phyloP scores from a whole-genome alignment of 176 grass and related monocot genomes.

The Stipa capillata region DNA sequence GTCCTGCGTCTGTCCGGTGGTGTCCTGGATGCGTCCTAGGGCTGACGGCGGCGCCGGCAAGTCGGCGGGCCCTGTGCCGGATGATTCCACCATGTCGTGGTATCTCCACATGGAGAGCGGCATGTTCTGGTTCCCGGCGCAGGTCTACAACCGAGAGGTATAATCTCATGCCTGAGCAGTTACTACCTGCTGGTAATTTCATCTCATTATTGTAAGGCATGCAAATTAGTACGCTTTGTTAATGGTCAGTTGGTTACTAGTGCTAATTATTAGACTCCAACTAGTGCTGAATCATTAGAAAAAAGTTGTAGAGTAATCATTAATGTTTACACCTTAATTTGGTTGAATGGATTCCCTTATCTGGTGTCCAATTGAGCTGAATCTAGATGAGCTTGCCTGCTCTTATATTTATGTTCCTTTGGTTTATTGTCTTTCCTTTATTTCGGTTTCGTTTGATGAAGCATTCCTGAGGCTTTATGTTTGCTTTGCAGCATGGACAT shows the following conservation, averaged over 20 bases:
- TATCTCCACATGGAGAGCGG: constrained; percentile 78
- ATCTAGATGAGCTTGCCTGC: neutral
- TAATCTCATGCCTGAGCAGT: neutral
- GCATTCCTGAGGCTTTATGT: neutral
- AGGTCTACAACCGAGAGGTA: constrained; percentile 99
- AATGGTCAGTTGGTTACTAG: neutral
- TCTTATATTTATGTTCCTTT: neutral
- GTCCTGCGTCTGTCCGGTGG: constrained; percentile 64
- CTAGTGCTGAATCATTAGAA: constrained; percentile 3
- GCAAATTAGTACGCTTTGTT: neutral
- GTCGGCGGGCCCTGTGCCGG: constrained; percentile 26
- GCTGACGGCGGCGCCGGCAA: constrained; percentile 2
- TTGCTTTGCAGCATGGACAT: constrained; percentile 92
- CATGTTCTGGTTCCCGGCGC: constrained; percentile 87
- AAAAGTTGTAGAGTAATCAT: neutral
- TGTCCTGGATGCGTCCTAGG: constrained; percentile 69
- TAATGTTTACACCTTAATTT: constrained; percentile 1
- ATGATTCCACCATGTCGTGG: constrained; percentile 73
- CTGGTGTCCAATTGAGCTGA: neutral
- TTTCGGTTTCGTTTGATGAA: neutral
- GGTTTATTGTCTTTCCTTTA: neutral
- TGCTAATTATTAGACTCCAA: neutral
- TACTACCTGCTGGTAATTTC: neutral
- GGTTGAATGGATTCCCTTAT: constrained; percentile 1
- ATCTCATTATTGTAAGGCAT: constrained; percentile 13